Conservation (phyloP, 495 filamentous ascomycete species). For the Trichoderma asperelloides region DNA sequence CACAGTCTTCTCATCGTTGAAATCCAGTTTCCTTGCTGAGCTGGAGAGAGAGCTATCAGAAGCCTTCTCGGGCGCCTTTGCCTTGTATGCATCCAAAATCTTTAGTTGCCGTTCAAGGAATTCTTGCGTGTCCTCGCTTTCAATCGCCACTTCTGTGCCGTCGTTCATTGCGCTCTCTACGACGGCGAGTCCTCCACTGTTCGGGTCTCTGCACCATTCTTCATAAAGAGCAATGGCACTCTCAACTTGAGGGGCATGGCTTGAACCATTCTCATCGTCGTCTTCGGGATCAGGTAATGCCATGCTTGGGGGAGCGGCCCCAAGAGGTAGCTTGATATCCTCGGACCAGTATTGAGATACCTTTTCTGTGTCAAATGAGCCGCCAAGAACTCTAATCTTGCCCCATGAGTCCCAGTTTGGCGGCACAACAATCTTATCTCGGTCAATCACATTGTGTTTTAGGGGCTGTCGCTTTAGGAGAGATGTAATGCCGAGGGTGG, state of each 20-base stretch:
- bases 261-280: constrained; percentile 18
- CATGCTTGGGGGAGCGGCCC: constrained; percentile 11
- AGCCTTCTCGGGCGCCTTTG: constrained; percentile 46
- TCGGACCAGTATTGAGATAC: constrained; percentile 76
- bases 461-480: constrained; percentile 71
- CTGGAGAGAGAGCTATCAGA: constrained; percentile 34
- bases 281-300: constrained; percentile 14
- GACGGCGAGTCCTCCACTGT: constrained; percentile 44
- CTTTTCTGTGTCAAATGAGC: constrained; percentile 86
- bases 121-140: constrained; percentile 65
- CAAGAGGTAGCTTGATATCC: constrained; percentile 57
- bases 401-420: constrained; percentile 99
- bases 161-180: constrained; percentile 19
- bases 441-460: constrained; percentile 91
- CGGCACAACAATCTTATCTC: constrained; percentile 88
- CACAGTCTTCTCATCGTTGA: constrained; percentile 41
- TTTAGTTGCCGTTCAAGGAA: constrained; percentile 71
- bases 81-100: constrained; percentile 57
- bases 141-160: constrained; percentile 52
- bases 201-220: constrained; percentile 65
- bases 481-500: constrained; percentile 83
- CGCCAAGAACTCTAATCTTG: constrained; percentile 88
- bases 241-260: constrained; percentile 13
- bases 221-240: constrained; percentile 68
- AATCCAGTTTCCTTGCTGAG: constrained; percentile 16